phyloP scores from a whole-genome alignment of 139 green algal genomes.

The Eudorina sp. region DNA sequence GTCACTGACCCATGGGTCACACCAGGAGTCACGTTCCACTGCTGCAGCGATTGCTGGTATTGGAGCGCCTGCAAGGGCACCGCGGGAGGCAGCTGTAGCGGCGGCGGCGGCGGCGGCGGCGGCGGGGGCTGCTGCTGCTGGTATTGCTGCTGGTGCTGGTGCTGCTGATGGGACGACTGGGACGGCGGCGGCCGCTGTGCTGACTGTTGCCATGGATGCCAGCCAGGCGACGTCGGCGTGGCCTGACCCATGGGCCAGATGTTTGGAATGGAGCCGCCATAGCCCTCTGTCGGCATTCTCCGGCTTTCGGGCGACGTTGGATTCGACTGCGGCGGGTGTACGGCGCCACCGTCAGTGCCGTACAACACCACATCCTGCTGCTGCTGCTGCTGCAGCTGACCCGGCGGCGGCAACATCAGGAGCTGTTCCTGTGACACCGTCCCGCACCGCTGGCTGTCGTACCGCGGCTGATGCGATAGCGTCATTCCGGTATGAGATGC shows the following conservation, averaged over 20 bases:
- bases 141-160: neutral
- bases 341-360: too few species aligned
- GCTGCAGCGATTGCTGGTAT: neutral
- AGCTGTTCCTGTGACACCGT: neutral
- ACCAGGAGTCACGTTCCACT: neutral
- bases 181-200: too few species aligned
- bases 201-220: neutral
- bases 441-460: neutral
- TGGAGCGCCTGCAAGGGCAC: neutral
- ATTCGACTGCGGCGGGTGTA: too few species aligned
- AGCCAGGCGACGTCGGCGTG: too few species aligned
- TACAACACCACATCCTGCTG: too few species aligned
- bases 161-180: neutral
- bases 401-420: too few species aligned
- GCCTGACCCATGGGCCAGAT: too few species aligned
- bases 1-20: too few species aligned
- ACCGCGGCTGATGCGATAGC: neutral
- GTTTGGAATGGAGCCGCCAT: too few species aligned
- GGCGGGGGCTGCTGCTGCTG: neutral
- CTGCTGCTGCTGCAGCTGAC: neutral
- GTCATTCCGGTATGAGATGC: neutral
- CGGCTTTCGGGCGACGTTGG: too few species aligned
- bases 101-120: neutral
- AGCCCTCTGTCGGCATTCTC: too few species aligned
- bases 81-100: neutral